phyloP scores from a whole-genome alignment of 208 protist species.

The Wallacemonas sp. region DNA sequence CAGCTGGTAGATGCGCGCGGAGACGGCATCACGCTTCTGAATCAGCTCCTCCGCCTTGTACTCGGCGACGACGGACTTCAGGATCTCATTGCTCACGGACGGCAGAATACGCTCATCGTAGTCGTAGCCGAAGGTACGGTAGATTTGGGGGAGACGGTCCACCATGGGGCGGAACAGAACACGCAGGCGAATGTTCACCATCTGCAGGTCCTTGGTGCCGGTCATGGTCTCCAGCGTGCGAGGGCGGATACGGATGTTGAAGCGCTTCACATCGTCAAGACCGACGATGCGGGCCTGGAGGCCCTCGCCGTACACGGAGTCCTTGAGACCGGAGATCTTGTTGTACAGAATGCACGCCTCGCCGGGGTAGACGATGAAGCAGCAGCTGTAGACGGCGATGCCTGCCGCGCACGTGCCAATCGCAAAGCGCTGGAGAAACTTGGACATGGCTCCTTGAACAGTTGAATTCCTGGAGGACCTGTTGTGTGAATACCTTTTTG shows the following conservation, averaged over 20 bases:
- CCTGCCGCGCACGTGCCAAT: constrained; percentile 65
- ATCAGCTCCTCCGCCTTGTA: constrained; percentile 99
- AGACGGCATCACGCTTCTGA: constrained; percentile 96
- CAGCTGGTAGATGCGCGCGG: constrained; percentile 89
- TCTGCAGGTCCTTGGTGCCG: constrained; percentile 93
- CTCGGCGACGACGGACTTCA: constrained; percentile 96
- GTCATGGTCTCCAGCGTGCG: constrained; percentile 92
- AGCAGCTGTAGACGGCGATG: constrained; percentile 87
- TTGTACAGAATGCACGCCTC: constrained; percentile 93
- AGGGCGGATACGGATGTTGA: constrained; percentile 95
- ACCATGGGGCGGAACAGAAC: constrained; percentile 88
- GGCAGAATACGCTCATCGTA: constrained; percentile 98
- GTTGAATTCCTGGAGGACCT: background rate
- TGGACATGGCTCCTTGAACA: constrained; percentile 39
- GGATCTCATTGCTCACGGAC: constrained; percentile 96
- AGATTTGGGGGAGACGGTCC: constrained; percentile 88
- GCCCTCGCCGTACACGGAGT: constrained; percentile 90
- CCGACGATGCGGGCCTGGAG: constrained; percentile 92
- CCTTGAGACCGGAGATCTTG: constrained; percentile 88
- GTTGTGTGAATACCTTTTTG: no score
- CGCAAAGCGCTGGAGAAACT: constrained; percentile 62
- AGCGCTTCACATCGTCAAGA: constrained; percentile 96
- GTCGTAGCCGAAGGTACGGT: constrained; percentile 91
- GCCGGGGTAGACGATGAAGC: constrained; percentile 91
- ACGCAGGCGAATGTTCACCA: constrained; percentile 93